Evolutionary conservation across 129 eudicot species (phyloP).

Genomic region (Oenanthe sinensis): DNA sequence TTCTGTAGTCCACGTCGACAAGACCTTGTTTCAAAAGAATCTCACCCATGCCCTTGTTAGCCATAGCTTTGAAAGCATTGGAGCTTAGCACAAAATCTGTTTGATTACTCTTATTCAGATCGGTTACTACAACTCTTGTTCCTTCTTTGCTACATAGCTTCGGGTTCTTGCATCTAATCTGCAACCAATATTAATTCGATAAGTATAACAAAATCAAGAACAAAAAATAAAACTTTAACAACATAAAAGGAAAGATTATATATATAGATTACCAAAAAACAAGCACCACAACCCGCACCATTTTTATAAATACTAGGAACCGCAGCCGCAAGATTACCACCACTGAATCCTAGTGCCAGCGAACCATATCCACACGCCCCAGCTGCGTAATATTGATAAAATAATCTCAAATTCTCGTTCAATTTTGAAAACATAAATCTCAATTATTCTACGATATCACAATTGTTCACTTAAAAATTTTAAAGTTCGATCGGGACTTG

Average conservation of each 20-base stretch:
- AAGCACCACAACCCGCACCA: constrained; percentile 93
- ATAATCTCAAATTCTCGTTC: too few relatives aligned
- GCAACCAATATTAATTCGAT: neutral
- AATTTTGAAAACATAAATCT: too few relatives aligned
- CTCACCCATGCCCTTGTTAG: constrained; percentile 46
- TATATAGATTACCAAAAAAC: constrained; percentile 46
- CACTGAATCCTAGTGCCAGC: constrained; percentile 41
- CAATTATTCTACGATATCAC: too few relatives aligned
- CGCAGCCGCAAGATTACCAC: constrained; percentile 70
- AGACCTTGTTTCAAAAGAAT: constrained; percentile 49
- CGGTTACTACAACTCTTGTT: constrained; percentile 57
- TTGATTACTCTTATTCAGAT: constrained; percentile 40
- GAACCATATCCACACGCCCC: constrained; percentile 94
- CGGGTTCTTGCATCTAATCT: constrained; percentile 67
- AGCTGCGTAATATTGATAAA: too few relatives aligned
- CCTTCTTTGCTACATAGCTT: constrained; percentile 47
- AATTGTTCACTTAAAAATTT: too few relatives aligned
- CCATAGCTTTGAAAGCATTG: constrained; percentile 72
- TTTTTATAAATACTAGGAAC: constrained; percentile 51
- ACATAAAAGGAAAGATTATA: neutral
- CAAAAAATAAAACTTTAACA: too few relatives aligned
- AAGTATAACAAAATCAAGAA: neutral
- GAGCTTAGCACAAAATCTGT: constrained; percentile 71
- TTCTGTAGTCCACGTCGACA: constrained; percentile 61
- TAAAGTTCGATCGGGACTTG: too few relatives aligned